Evolutionary conservation across 345 rosid genomes (phyloP).

Genomic region (Gossypium turneri): DNA sequence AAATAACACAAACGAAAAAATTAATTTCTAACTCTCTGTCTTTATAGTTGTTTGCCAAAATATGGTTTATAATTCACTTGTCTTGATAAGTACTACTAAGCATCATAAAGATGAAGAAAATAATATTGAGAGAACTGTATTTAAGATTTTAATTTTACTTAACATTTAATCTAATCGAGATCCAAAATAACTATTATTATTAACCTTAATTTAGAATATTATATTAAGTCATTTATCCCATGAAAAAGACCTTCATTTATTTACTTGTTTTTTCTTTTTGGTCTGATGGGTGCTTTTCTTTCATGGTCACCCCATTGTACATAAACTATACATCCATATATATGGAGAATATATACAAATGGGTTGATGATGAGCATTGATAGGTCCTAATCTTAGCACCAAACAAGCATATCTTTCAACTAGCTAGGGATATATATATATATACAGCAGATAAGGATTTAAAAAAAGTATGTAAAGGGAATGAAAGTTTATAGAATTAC

Average conservation of each 20-base stretch:
- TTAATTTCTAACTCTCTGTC: not conserved
- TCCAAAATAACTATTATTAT: no score
- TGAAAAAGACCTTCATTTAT: constrained; percentile 5
- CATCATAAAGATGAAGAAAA: no score
- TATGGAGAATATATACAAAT: not conserved
- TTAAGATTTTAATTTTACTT: no score
- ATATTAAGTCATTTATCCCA: not conserved
- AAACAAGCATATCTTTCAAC: not conserved
- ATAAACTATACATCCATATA: not conserved
- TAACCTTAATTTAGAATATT: not conserved
- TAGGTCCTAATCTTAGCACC: constrained; percentile 5
- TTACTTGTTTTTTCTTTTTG: not conserved
- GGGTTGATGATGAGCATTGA: not conserved
- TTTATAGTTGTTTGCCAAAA: not conserved
- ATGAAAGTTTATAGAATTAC: not conserved
- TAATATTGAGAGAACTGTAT: no score
- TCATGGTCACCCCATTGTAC: not conserved
- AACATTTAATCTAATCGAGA: no score
- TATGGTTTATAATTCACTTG: not conserved
- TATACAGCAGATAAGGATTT: not conserved
- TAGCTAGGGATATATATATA: not conserved
- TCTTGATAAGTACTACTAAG: no score
- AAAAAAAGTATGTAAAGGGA: not conserved
- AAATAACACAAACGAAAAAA: not conserved
- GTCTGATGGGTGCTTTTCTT: not conserved